A percentile compares a stretch with the other conserved stretches of the same genome.
phyloP scores from a whole-genome alignment of 495 filamentous ascomycete species.

The Hypoxylon fragiforme region DNA sequence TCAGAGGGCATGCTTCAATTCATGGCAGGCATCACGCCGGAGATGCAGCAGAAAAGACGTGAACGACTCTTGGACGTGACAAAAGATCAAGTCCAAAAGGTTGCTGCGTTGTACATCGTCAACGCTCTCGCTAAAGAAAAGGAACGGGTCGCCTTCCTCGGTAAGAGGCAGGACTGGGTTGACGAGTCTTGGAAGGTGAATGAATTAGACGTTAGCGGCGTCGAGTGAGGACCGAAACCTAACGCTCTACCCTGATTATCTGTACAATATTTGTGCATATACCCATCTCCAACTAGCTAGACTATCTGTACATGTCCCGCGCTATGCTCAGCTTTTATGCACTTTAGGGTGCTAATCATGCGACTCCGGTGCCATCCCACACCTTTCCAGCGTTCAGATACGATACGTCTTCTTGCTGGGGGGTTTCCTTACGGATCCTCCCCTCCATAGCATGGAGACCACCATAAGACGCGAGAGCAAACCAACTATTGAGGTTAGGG shows the following conservation, averaged over 20 bases:
- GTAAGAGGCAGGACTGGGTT: constrained; percentile 82
- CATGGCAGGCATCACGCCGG: constrained; percentile 78
- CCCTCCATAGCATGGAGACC: constrained; percentile 50
- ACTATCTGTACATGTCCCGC: constrained; percentile 17
- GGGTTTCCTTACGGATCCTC: constrained; percentile 13
- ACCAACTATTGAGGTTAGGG: constrained; percentile 29
- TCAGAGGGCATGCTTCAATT: constrained; percentile 86
- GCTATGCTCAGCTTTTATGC: no score
- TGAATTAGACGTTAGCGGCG: constrained; percentile 54
- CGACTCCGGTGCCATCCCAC: no score
- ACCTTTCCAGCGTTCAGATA: constrained; percentile 49
- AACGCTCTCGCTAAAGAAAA: constrained; percentile 60
- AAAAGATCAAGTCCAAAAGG: constrained; percentile 75
- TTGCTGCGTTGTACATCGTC: constrained; percentile 80
- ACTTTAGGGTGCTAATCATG: no score
- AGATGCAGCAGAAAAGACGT: constrained; percentile 85
- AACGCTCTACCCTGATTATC: constrained; percentile 23
- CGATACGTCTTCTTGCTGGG: constrained; percentile 55
- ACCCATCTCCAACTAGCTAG: constrained; percentile 45
- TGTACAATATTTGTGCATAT: constrained; percentile 48
- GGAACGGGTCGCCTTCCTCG: constrained; percentile 70
- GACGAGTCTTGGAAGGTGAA: constrained; percentile 55
- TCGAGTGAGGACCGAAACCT: constrained; percentile 30
- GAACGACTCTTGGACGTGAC: constrained; percentile 88
- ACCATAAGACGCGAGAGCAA: constrained; percentile 54